phyloP scores from a whole-genome alignment of 108 stramenopile species.

The Schizochytrium sp. region DNA sequence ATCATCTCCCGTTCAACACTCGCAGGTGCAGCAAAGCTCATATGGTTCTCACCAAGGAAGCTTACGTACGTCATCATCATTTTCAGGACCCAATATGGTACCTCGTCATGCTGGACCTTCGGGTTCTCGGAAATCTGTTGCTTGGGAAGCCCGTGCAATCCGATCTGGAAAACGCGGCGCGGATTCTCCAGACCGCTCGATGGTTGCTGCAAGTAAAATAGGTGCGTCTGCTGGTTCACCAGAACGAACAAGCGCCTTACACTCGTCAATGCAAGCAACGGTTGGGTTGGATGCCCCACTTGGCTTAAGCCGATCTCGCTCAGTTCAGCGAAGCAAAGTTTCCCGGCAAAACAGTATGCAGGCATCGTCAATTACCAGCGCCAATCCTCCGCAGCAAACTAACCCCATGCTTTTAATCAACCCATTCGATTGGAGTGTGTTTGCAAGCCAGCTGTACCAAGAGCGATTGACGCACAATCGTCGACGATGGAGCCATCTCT shows the following conservation, averaged over 20 bases:
- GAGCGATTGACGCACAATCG: slow-evolving; percentile 93
- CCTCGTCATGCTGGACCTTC: too few species aligned
- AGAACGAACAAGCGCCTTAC: background rate
- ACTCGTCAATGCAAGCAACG: background rate
- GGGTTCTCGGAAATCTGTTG: too few species aligned
- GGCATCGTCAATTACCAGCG: background rate
- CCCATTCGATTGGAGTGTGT: slow-evolving; percentile 82
- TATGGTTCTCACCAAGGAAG: background rate
- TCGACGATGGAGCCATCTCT: slow-evolving; percentile 96
- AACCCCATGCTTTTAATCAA: background rate
- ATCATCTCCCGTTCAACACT: too few species aligned
- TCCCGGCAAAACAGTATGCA: slow-evolving; percentile 19
- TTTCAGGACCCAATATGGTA: background rate
- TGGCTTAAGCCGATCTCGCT: background rate
- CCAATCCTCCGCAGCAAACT: background rate
- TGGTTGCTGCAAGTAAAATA: too few species aligned
- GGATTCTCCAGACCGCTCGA: too few species aligned
- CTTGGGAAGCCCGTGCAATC: too few species aligned
- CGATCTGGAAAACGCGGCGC: too few species aligned
- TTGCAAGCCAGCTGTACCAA: slow-evolving; percentile 81
- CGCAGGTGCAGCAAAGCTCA: too few species aligned
- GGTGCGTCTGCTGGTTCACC: background rate
- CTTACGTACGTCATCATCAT: background rate
- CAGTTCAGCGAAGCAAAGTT: background rate
- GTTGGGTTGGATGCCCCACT: background rate